phyloP scores from a whole-genome alignment of 2,329 filamentous ascomycete species.

The Phialemoniopsis sp. region DNA sequence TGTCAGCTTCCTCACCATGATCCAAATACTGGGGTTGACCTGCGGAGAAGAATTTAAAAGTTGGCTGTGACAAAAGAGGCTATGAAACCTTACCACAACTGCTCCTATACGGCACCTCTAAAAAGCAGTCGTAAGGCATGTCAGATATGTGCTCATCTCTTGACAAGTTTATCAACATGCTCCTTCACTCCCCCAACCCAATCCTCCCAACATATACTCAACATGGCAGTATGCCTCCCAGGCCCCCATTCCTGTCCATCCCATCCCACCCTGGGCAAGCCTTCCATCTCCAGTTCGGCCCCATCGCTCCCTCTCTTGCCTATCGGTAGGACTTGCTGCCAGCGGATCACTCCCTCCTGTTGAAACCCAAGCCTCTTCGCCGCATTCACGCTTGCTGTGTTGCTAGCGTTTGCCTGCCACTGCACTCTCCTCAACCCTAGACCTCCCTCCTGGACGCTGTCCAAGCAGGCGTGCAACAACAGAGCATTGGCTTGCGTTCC shows the following conservation, averaged over 20 bases:
- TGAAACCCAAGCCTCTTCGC: conserved; percentile 2
- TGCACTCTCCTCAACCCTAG: conserved; percentile 5
- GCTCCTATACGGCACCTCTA: too few species aligned
- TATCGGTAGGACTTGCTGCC: conserved; percentile 1
- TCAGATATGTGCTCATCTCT: too few species aligned
- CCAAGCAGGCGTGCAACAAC: neutral
- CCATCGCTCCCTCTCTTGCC: neutral
- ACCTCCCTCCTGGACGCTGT: neutral
- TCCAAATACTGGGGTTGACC: too few species aligned
- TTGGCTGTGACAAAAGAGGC: too few species aligned
- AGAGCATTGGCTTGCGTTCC: neutral
- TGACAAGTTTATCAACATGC: neutral
- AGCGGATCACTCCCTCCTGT: conserved; percentile 3
- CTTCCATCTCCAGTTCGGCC: neutral
- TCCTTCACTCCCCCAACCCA: neutral
- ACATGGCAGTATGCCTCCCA: neutral
- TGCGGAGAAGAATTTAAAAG: too few species aligned
- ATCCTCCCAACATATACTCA: neutral
- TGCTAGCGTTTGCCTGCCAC: conserved; percentile 3
- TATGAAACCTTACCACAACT: too few species aligned
- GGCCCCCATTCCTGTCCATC: neutral
- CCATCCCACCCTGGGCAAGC: neutral
- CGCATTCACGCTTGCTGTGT: neutral
- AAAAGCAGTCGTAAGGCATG: too few species aligned
- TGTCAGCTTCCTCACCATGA: too few species aligned